Conservation (phyloP, 139 green algal species). For the Chlamydomonas schloesseri region DNA sequence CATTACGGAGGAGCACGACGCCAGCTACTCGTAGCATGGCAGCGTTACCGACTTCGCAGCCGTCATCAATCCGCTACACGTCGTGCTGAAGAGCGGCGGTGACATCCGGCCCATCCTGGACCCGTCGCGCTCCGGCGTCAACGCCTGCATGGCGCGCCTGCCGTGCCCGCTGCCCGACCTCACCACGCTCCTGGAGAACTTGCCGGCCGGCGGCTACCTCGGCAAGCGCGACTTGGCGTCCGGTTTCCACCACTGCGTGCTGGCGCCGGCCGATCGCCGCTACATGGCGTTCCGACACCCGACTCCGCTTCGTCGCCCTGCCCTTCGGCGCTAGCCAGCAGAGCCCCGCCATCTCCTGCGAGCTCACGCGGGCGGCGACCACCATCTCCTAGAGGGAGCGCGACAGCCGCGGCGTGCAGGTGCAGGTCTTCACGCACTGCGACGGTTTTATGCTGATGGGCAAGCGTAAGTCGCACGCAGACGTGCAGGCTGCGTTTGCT, state of each 20-base stretch:
- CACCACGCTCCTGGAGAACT: too few species aligned
- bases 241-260: too few species aligned
- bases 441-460: too few species aligned
- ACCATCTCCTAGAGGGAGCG: not conserved
- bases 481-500: not conserved
- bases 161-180: too few species aligned
- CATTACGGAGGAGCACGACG: too few species aligned
- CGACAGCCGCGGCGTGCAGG: conserved; percentile 1
- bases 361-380: too few species aligned
- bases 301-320: not conserved
- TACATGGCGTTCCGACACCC: conserved; percentile 18
- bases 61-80: too few species aligned
- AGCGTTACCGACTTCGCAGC: too few species aligned
- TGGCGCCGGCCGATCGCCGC: not conserved
- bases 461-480: not conserved
- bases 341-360: too few species aligned
- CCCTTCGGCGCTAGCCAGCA: conserved; percentile 15
- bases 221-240: not conserved
- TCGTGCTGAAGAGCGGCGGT: too few species aligned
- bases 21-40: too few species aligned
- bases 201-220: not conserved
- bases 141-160: conserved; percentile 15
- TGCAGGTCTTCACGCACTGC: not conserved
- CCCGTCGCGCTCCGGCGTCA: conserved; percentile 14
- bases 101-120: conserved; percentile 26